These are phyloP conservation scores for Colletotrichum acutatum DNA, from an alignment of 2,329 filamentous ascomycete species.

Conservation along the genomic window DNA sequence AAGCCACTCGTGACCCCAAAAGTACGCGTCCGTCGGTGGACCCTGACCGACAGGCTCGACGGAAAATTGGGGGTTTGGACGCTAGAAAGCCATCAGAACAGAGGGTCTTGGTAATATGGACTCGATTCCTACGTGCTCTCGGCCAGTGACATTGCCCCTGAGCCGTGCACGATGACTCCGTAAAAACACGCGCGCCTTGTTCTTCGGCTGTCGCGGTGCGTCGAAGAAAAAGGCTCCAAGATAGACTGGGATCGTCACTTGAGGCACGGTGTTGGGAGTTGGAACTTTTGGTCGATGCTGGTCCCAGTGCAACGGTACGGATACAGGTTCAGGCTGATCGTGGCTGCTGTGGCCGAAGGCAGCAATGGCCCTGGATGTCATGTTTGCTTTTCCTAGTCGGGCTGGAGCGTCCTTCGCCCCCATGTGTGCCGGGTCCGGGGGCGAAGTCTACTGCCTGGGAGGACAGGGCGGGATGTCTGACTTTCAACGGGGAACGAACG, in stretches of 20 bases:
- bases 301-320: not conserved
- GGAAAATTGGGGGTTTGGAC: not conserved
- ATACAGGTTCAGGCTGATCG: not conserved
- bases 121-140: not conserved
- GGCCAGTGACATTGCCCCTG: not conserved
- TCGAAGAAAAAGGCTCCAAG: not conserved
- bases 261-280: not conserved
- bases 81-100: not conserved
- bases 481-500: not conserved
- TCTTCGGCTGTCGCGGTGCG: not conserved
- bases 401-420: not conserved
- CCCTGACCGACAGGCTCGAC: not conserved
- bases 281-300: not conserved
- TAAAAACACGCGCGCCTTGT: not conserved
- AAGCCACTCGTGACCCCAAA: not conserved
- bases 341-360: not conserved
- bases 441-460: not conserved
- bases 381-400: not conserved
- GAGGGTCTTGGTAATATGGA: not conserved
- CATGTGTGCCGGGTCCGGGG: not conserved
- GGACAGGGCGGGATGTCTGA: not conserved
- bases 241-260: not conserved
- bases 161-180: not conserved
- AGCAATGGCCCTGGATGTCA: not conserved
- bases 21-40: conserved; percentile 4